Evolutionary conservation across 2,329 filamentous ascomycete genomes (phyloP), one percentile per base, ranked within the genome.

Genomic region (Verticillium tricorpus): DNA sequence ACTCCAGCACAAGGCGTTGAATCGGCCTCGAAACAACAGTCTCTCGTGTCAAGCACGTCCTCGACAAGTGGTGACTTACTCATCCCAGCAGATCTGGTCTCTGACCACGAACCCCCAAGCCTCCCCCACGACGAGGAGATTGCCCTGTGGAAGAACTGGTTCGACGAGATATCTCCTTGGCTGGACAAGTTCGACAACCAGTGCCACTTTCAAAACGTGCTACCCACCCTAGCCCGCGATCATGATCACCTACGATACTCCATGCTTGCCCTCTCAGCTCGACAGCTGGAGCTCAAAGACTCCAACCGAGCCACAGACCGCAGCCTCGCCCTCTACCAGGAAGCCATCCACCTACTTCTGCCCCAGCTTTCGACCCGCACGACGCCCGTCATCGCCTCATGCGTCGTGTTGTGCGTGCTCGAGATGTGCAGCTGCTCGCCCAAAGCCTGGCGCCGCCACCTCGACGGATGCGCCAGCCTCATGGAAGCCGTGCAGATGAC

Each of bases 181-280:
- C 76, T 84, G 1, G 82, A 85, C 62, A 84, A 82, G 71, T 83
- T 85, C 59, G 82, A 84, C 65, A 74, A 75, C 34, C 72, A 80
- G 57, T 72, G 76, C 1, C 76, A 81, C 32, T 84, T 84, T 64
- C 77, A 78, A 22, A 76, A 78, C 7, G 76, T 77, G 5, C 72
- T 84, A 5, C 80, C 82, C 0, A 75, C 76, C 19, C 76, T 84
- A 67, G 77, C 80, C 1, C 75, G 76, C 32, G 69, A 74, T 5
- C 74, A 78, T 2, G 72, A 74, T 1, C 77, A 82, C 57, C 71
- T 85, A 0, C 73, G 78, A 4, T 82, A 78, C 66, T 76, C 81
- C 1, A 80, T 83, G 50, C 72, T 84, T 1, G 81, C 82, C 2
- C 72, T 84, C 5, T 83, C 80, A 1, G 81, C 81, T 0, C 77